Percentiles rank a stretch among this genome's conserved stretches.
Evolutionary conservation across 129 eudicot genomes (phyloP).

Genomic region (Sambucus nigra): DNA sequence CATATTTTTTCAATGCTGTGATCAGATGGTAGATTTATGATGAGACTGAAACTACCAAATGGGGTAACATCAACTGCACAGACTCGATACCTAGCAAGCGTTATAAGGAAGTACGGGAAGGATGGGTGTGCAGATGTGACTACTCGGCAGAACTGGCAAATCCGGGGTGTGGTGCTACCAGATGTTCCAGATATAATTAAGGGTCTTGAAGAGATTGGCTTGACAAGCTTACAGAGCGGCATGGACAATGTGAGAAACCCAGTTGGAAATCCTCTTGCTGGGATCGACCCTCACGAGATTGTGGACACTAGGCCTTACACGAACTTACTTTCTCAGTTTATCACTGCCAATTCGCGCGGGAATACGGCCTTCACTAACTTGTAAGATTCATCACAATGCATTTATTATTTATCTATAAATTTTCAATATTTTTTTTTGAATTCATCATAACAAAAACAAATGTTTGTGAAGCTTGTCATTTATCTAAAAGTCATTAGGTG

Average conservation of each 20-base stretch:
- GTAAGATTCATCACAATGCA: conserved; percentile 27
- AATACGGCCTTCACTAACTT: conserved; percentile 80
- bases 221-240: conserved; percentile 93
- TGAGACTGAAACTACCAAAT: conserved; percentile 94
- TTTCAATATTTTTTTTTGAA: no score
- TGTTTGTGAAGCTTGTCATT: no score
- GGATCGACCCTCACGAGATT: conserved; percentile 84
- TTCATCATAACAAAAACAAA: no score
- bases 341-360: conserved; percentile 83
- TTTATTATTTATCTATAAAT: no score
- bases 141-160: conserved; percentile 98
- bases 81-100: conserved; percentile 85
- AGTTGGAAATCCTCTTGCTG: conserved; percentile 93
- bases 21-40: conserved; percentile 94
- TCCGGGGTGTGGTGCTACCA: conserved; percentile 81
- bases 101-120: conserved; percentile 72
- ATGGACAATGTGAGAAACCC: conserved; percentile 98
- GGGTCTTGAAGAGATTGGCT: conserved; percentile 79
- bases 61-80: conserved; percentile 92
- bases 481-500: no score
- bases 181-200: conserved; percentile 81
- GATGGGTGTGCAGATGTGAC: conserved; percentile 92
- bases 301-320: conserved; percentile 81
- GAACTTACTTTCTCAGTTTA: conserved; percentile 65
- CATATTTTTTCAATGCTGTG: conserved; percentile 10